phyloP scores from a whole-genome alignment of 768 basidiomycete species.

The Boletus barrowsii region DNA sequence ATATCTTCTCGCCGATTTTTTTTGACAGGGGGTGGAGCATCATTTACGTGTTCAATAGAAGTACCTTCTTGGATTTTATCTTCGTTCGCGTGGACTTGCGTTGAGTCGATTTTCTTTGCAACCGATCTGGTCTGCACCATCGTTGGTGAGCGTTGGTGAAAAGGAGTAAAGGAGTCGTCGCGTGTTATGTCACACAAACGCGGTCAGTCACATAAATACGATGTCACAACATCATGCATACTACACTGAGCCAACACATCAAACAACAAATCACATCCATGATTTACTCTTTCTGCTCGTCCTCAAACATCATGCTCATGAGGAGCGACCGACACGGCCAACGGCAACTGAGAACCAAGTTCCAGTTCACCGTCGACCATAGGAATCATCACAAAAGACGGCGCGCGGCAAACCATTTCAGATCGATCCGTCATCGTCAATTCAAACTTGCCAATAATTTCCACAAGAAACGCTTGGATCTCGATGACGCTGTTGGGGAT shows the following conservation, averaged over 20 bases:
- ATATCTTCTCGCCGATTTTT: background rate
- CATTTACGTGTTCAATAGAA: background rate
- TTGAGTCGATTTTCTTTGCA: background rate
- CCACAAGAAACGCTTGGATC: constrained; percentile 57
- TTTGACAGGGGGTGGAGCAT: background rate
- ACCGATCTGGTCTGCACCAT: constrained; percentile 1
- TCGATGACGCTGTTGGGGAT: constrained; percentile 38
- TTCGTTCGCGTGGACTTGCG: background rate
- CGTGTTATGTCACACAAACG: too few species aligned
- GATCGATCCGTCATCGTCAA: constrained; percentile 36
- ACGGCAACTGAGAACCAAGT: constrained; percentile 32
- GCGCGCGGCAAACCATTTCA: constrained; percentile 28
- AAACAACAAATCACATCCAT: too few species aligned
- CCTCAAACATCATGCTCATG: background rate
- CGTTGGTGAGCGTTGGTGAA: too few species aligned
- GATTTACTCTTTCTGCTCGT: too few species aligned
- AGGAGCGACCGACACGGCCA: constrained; percentile 23
- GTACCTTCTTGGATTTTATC: too few species aligned
- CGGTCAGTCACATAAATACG: too few species aligned
- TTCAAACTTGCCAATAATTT: constrained; percentile 52
- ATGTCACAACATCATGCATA: too few species aligned
- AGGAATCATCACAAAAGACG: constrained; percentile 34
- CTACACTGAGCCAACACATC: too few species aligned
- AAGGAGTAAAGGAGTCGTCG: background rate
- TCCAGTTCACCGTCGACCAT: constrained; percentile 22